These are phyloP conservation scores for Aureobasidium leucospermi DNA, from an alignment of 2,329 filamentous ascomycete species.

Conservation along the genomic window DNA sequence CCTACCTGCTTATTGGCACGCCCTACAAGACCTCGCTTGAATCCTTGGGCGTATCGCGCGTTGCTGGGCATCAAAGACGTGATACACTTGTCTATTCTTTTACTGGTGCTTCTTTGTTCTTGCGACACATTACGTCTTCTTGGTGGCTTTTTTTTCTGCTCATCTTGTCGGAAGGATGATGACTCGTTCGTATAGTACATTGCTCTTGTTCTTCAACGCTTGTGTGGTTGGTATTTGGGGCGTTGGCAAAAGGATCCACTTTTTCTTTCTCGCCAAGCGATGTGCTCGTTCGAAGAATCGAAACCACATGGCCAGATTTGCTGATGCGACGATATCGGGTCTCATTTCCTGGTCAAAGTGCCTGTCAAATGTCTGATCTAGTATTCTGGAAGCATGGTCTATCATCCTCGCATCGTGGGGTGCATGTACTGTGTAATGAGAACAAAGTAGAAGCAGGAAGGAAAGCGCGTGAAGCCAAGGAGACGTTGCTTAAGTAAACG, in stretches of 20 bases:
- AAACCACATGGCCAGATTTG: constrained; percentile 3
- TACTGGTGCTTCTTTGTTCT: not conserved
- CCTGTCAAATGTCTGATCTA: not conserved
- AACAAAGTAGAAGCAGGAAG: not conserved
- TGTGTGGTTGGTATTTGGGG: not conserved
- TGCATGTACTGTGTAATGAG: not conserved
- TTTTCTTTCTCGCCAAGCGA: constrained; percentile 2
- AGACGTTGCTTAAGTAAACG: not conserved
- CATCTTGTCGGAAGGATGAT: not conserved
- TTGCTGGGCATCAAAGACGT: constrained; percentile 11
- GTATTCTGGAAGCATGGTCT: not conserved
- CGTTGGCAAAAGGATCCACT: not conserved
- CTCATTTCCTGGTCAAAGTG: not conserved
- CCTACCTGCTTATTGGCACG: not conserved
- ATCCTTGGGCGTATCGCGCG: constrained; percentile 4
- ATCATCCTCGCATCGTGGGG: not conserved
- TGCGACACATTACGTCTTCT: not conserved
- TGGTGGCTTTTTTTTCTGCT: not conserved
- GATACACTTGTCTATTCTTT: not conserved
- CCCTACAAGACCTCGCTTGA: not conserved
- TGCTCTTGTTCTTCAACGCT: constrained; percentile 1
- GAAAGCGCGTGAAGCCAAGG: not conserved
- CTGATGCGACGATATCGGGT: not conserved
- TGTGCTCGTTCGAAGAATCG: not conserved
- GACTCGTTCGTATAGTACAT: not conserved